Evolutionary conservation across 192 early-diverging fungal genomes (phyloP).

Genomic region (Spizellomyces punctatus): DNA sequence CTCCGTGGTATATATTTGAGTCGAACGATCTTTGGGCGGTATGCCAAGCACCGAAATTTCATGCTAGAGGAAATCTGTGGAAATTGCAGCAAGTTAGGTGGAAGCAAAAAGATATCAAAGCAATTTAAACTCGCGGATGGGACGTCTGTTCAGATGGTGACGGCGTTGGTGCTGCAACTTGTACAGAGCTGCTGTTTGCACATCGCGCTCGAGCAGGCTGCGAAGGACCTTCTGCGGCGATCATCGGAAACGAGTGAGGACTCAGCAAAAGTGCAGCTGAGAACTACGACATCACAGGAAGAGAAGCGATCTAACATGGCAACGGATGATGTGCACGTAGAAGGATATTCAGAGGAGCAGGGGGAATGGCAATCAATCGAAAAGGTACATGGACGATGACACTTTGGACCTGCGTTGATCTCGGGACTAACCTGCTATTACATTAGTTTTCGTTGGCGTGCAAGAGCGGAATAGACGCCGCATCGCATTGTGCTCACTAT

Average conservation of each 20-base stretch:
- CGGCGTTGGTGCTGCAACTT: conserved; percentile 72
- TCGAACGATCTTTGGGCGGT: conserved; percentile 51
- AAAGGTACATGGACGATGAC: background rate
- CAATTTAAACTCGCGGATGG: conserved; percentile 64
- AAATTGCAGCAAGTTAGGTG: conserved; percentile 69
- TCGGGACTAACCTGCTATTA: background rate
- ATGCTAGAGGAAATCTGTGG: conserved; percentile 88
- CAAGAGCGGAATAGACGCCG: conserved; percentile 47
- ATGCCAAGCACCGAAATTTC: conserved; percentile 68
- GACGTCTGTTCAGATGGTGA: conserved; percentile 65
- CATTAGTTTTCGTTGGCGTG: conserved; percentile 19
- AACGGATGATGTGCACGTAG: background rate
- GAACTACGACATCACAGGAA: conserved; percentile 1
- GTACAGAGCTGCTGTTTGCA: conserved; percentile 56
- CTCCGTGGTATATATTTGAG: conserved; percentile 8
- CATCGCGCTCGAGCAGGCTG: conserved; percentile 2
- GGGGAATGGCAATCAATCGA: background rate
- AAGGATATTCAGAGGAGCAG: background rate
- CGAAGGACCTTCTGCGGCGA: conserved; percentile 10
- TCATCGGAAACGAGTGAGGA: too few species aligned
- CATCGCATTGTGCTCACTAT: conserved; percentile 58
- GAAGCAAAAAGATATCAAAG: conserved; percentile 52
- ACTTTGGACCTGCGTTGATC: background rate
- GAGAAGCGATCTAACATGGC: background rate
- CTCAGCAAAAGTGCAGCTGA: background rate